Evolutionary conservation across 306 rosid genomes (phyloP).

Genomic region (Mimosa bimucronata): DNA sequence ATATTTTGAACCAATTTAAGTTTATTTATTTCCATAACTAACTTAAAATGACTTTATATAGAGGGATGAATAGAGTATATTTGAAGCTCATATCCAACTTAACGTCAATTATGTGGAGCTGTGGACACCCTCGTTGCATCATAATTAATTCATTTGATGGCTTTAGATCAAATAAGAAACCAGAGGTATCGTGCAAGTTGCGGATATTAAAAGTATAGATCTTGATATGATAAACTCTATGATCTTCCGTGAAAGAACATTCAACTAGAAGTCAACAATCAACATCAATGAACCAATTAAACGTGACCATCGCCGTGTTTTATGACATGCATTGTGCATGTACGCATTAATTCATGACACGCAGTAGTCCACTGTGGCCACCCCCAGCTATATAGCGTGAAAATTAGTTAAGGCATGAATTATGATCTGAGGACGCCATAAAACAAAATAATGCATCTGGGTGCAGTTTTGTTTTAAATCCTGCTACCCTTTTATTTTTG

Average conservation of each 20-base stretch:
- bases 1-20: no score
- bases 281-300: not conserved
- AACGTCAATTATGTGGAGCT: no score
- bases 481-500: no score
- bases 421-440: not conserved
- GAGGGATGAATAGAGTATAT: no score
- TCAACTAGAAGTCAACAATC: not conserved
- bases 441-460: not conserved
- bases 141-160: no score
- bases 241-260: no score
- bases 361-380: not conserved
- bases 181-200: not conserved
- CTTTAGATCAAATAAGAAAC: not conserved
- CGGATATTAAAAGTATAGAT: not conserved
- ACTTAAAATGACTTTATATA: no score
- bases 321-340: not conserved
- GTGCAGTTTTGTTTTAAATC: not conserved
- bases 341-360: not conserved
- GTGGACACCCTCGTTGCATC: no score
- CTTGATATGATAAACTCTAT: not conserved
- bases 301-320: not conserved
- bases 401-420: not conserved
- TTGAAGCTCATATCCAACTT: no score
- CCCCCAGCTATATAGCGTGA: not conserved
- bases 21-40: no score